phyloP scores from a whole-genome alignment of 2,329 filamentous ascomycete species.

The Ceratocystis colombiana region DNA sequence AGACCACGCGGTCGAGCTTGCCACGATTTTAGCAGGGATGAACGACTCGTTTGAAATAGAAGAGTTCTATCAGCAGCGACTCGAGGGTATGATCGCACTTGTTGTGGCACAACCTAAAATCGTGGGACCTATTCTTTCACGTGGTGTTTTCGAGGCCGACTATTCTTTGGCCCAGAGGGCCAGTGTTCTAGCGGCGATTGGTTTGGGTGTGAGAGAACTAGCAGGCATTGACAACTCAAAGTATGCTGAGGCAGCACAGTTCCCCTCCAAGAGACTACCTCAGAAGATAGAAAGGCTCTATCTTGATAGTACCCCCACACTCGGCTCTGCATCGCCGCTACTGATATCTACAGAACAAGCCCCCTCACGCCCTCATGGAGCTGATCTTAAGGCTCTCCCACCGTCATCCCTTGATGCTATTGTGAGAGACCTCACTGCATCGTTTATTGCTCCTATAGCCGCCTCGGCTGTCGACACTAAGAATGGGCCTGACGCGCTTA shows the following conservation, averaged over 20 bases:
- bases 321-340: constrained; percentile 21
- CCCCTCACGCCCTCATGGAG: constrained; percentile 29
- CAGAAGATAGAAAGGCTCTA: constrained; percentile 64
- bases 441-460: constrained; percentile 72
- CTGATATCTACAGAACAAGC: background rate
- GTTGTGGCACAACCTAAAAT: constrained; percentile 63
- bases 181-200: constrained; percentile 69
- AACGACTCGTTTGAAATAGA: constrained; percentile 79
- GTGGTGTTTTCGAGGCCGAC: constrained; percentile 82
- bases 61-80: constrained; percentile 61
- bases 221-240: constrained; percentile 60
- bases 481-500: constrained; percentile 72
- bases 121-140: constrained; percentile 76
- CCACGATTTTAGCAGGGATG: constrained; percentile 63
- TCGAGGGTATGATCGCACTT: constrained; percentile 74
- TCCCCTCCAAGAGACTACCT: constrained; percentile 74
- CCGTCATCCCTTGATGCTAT: constrained; percentile 57
- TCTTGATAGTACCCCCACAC: constrained; percentile 32
- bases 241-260: constrained; percentile 44
- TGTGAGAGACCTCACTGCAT: constrained; percentile 54
- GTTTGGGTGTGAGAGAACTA: constrained; percentile 71
- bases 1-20: constrained; percentile 74
- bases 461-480: constrained; percentile 68
- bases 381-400: constrained; percentile 43
- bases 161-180: constrained; percentile 79